Conservation (phyloP, 345 rosid species). For the Citrus reticulata region DNA sequence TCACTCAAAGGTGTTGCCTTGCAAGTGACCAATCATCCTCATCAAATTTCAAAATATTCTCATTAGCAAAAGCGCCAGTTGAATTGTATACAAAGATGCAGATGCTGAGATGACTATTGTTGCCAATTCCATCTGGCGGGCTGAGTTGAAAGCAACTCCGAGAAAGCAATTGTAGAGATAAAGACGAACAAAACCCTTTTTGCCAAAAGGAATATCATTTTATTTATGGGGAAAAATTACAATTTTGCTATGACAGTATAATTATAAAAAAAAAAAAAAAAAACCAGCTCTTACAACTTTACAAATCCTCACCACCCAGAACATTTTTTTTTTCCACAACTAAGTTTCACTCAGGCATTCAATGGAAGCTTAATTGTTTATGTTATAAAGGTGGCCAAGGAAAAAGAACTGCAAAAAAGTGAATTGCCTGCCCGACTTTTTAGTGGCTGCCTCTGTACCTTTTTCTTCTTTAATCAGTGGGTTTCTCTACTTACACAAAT, state of each 20-base stretch:
- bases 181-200: constrained; percentile 14
- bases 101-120: constrained; percentile 10
- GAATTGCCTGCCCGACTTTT: constrained; percentile 27
- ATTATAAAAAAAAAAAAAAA: constrained; percentile 31
- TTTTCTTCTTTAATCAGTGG: not conserved
- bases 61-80: not conserved
- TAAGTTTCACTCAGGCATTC: constrained; percentile 19
- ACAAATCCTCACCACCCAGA: constrained; percentile 33
- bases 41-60: not conserved
- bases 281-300: constrained; percentile 42
- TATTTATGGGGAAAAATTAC: constrained; percentile 31
- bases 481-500: constrained; percentile 57
- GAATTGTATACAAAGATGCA: constrained; percentile 20
- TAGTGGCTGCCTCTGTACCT: constrained; percentile 21
- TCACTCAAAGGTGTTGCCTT: not conserved
- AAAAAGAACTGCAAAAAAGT: constrained; percentile 26
- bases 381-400: constrained; percentile 33
- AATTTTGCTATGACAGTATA: constrained; percentile 29
- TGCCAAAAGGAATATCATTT: constrained; percentile 20
- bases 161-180: constrained; percentile 5
- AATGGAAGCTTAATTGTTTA: constrained; percentile 23
- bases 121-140: not conserved
- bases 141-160: not conserved
- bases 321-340: constrained; percentile 14
- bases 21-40: constrained; percentile 16